Evolutionary conservation across 2,329 filamentous ascomycete genomes (phyloP).

Genomic region (Penicillium sp.): DNA sequence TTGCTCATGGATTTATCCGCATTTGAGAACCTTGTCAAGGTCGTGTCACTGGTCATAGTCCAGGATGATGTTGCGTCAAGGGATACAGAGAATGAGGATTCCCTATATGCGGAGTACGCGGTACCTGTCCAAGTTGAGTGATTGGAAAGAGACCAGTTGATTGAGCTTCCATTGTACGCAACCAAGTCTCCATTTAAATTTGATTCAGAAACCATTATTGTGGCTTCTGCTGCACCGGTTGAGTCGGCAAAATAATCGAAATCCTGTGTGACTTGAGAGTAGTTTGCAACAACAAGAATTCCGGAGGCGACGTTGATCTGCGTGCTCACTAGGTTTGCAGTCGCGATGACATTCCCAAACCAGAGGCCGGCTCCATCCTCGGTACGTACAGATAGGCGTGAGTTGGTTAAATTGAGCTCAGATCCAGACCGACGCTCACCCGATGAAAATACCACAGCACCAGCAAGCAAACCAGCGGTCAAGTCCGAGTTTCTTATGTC

Average conservation of each 20-base stretch:
- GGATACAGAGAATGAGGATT: background rate
- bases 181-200: conserved; percentile 3
- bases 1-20: background rate
- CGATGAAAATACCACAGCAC: conserved; percentile 7
- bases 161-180: conserved; percentile 10
- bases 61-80: conserved; percentile 4
- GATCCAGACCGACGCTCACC: conserved; percentile 3
- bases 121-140: conserved; percentile 5
- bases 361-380: conserved; percentile 2
- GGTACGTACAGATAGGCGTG: background rate
- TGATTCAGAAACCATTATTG: conserved; percentile 1
- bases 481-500: conserved; percentile 6
- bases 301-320: conserved; percentile 9
- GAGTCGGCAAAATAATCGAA: conserved; percentile 10
- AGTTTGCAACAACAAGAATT: conserved; percentile 29
- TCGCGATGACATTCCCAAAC: conserved; percentile 15
- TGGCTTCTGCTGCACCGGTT: conserved; percentile 7
- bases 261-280: conserved; percentile 36
- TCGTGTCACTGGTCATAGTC: conserved; percentile 2
- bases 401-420: background rate
- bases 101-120: conserved; percentile 6
- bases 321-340: background rate
- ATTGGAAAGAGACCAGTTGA: conserved; percentile 5
- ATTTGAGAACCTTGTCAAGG: background rate
- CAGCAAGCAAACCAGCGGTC: conserved; percentile 9